Evolutionary conservation across 805 yeast genomes (phyloP), one percentile per base, ranked within the genome.

Genomic region (Phaffomyces antillensis): DNA sequence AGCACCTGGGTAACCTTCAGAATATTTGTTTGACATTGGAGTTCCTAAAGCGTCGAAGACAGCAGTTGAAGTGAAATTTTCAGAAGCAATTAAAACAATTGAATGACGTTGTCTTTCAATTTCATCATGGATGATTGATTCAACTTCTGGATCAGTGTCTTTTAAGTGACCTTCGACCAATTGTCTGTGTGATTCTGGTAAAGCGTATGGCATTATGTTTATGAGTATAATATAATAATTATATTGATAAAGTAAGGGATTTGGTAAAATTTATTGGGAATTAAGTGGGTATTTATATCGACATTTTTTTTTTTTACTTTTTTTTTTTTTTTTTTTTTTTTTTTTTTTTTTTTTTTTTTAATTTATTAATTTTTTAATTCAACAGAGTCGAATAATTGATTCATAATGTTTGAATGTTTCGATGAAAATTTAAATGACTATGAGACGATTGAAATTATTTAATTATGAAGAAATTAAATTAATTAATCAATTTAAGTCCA

Each of bases 1-100:
- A 52, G 89, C 96, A 54, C 96, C 96, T 36, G 99, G 99, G 70
- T 91, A 91, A 52, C 98, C 98, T 70, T 91, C 99, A 11, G 97
- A 89, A 71, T 91, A 91, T 73, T 91, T 91, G 78, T 91, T 91
- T 67, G 86, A 90, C 96, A 91, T 88, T 64, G 87, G 96, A 25
- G 96, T 85, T 53, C 98, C 98, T 60, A 91, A 75, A 41, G 88
- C 79, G 64, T 91, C 96, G 79, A 91, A 86, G 30, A 91, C 99
- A 23, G 96, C 83, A 55, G 83, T 86, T 41, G 97, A 86, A 45
- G 99, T 91, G 76, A 90, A 91, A 70, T 91, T 91, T 66, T 91
- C 99, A 37, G 95, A 85, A 18, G 99, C 96, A 65, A 91, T 91
- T 66, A 91, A 74, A 36, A 91, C 89, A 62, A 91, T 82, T 26